Evolutionary conservation across 1,139 yeast genomes (phyloP).

Genomic region (Candida neerlandica): DNA sequence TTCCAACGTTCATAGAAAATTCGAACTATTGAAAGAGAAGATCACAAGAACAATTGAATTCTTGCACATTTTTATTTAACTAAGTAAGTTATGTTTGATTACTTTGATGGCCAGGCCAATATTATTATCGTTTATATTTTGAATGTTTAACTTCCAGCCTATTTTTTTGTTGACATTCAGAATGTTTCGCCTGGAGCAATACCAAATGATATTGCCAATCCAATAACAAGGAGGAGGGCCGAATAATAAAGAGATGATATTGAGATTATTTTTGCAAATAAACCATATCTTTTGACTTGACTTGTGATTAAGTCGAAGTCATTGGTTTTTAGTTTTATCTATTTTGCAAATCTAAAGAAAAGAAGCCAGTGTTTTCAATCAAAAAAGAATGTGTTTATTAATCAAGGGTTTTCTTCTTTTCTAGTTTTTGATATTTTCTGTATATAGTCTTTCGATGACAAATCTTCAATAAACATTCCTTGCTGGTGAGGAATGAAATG

Average conservation of each 20-base stretch:
- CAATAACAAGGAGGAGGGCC: background rate
- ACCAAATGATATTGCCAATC: background rate
- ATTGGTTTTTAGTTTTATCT: background rate
- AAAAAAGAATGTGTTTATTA: background rate
- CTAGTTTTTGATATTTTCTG: conserved; percentile 3
- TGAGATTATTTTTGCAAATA: background rate
- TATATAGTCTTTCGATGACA: conserved; percentile 1
- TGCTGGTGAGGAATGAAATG: background rate
- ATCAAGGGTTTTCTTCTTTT: conserved; percentile 2
- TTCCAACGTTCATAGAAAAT: background rate
- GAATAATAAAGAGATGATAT: background rate
- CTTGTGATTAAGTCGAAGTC: background rate
- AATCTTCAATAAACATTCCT: conserved; percentile 1
- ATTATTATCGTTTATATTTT: background rate
- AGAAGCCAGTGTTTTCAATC: conserved; percentile 1
- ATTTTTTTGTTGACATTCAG: background rate
- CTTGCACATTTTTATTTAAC: background rate
- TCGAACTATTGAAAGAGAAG: conserved; percentile 7
- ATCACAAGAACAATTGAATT: background rate
- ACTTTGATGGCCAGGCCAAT: background rate
- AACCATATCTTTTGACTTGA: background rate
- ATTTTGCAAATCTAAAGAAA: background rate
- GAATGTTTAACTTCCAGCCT: background rate
- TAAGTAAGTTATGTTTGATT: background rate
- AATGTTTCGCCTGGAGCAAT: background rate